Evolutionary conservation across 202 grass and related monocot genomes (phyloP), one percentile per base, ranked within the genome.

Genomic region (Tripidium arundinaceum): DNA sequence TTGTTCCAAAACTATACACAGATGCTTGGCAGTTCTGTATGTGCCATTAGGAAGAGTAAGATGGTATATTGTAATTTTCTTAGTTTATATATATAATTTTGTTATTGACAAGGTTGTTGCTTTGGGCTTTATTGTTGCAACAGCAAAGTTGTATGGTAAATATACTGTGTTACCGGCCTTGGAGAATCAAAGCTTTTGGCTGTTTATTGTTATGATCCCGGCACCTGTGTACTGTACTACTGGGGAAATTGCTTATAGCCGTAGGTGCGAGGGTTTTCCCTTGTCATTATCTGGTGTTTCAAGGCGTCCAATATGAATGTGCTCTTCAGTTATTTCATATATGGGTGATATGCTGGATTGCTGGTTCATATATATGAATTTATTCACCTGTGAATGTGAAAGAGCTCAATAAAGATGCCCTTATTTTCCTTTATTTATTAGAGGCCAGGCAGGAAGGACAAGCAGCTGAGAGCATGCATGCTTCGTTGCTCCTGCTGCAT

Each of bases 141-240:
- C 70, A 16, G 18, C 80, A 57, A 78, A 90, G 77, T 80, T 83
- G 84, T 90, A 76, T 83, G 80, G 83, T 83, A 80, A 72, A 80
- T 90, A 86, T 89, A 59, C 52, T 60, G n/a, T 74, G 31, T 25
- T 74, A 74, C 55, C 1, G 11, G 33, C 29, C 71, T 58, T 38
- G 49, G 71, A 28, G 70, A 55, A 38, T 74, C 47, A 3, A 34
- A 55, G 29, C 18, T 36, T 74, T 74, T 58, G 50, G 71, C 49
- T 58, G 49, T 74, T 49, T 21, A 52, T 72, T 73, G 29, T 22
- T 73, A 22, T 50, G 47, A 13, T 14, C 29, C 33, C 2, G n/a
- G 70, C 28, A 55, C 46, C 29, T 74, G 29, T 33, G 69, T 50
- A 21, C 45, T 33, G 69, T 50, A 58, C 22, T 58, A 25, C 22